Evolutionary conservation across 164 flowering plant genomes (phyloP).

Genomic region (Liriodendron chinense): DNA sequence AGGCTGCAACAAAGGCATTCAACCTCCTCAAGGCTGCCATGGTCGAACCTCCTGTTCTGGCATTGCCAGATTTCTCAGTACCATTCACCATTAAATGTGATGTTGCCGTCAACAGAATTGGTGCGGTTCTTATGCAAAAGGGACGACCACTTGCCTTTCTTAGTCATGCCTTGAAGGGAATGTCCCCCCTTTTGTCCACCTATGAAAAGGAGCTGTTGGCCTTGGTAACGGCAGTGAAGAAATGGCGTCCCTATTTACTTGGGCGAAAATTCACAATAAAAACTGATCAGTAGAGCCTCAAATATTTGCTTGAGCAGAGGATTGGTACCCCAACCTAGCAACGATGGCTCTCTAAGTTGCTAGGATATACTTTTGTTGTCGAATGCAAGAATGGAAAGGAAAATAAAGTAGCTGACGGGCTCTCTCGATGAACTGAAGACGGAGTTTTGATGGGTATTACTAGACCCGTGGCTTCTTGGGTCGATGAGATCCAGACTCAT

Average conservation of each 20-base stretch:
- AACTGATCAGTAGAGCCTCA: slow-evolving; percentile 3
- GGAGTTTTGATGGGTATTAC: too few species aligned
- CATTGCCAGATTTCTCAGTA: neutral
- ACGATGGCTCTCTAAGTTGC: neutral
- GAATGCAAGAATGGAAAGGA: slow-evolving; percentile 3
- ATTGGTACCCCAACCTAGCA: neutral
- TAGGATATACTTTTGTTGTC: neutral
- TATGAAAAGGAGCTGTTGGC: too few species aligned
- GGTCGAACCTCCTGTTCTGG: neutral
- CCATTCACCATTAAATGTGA: neutral
- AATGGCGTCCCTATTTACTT: slow-evolving; percentile 5
- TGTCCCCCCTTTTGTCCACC: too few species aligned
- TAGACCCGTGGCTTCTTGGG: too few species aligned
- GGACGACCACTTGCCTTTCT: neutral
- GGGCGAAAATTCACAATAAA: neutral
- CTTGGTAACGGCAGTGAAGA: too few species aligned
- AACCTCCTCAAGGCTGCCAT: neutral
- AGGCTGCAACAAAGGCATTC: neutral
- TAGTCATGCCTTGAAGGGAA: too few species aligned
- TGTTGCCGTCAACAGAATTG: neutral
- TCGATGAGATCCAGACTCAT: too few species aligned
- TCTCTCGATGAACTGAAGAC: too few species aligned
- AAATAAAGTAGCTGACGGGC: too few species aligned
- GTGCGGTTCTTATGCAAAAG: neutral
- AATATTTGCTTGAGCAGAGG: neutral